Conservation (phyloP, 2,329 filamentous ascomycete genomes). For the Cadophora malorum region DNA sequence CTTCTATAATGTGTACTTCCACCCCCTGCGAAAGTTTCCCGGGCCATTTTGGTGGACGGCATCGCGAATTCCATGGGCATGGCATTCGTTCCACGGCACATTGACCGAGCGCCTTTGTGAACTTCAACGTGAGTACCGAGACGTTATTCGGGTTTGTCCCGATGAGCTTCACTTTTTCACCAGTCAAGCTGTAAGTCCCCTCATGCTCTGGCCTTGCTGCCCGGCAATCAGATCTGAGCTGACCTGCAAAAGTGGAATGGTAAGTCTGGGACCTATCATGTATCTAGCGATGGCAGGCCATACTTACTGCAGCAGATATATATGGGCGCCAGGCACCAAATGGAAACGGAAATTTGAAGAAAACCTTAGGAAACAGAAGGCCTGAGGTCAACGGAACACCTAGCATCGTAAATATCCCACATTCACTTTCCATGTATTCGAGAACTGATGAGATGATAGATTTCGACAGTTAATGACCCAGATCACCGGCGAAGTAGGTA, state of each 20-base stretch:
- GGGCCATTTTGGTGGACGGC: neutral
- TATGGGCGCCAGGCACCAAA: neutral
- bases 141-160: neutral
- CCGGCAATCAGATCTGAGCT: neutral
- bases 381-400: neutral
- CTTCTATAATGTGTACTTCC: neutral
- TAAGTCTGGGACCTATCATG: neutral
- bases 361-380: neutral
- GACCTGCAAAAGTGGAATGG: neutral
- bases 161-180: neutral
- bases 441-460: neutral
- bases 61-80: neutral
- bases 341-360: neutral
- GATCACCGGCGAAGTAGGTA: neutral
- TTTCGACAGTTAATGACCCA: neutral
- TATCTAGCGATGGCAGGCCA: neutral
- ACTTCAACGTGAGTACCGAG: neutral
- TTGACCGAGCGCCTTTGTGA: neutral
- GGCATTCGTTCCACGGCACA: neutral
- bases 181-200: neutral
- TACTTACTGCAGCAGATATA: neutral
- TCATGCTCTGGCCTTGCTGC: neutral
- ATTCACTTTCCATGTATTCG: neutral
- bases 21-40: neutral
- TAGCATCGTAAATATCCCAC: neutral